phyloP scores from a whole-genome alignment of 106 monocot species.

The Dioscorea dumetorum region DNA sequence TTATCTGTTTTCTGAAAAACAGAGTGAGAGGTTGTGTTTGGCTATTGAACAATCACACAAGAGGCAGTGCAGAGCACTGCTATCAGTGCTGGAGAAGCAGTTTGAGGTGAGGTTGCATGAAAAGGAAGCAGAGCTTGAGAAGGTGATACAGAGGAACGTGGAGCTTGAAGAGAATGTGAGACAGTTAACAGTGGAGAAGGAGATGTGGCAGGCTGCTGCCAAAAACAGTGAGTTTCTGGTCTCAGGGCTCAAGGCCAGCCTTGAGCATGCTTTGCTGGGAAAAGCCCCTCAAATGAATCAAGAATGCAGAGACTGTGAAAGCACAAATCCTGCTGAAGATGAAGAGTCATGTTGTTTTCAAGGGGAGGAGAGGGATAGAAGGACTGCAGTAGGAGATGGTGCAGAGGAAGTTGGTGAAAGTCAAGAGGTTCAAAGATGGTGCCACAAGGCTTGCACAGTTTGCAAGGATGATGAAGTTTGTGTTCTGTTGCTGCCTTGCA shows the following conservation, averaged over 20 bases:
- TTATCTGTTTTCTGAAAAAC: not conserved
- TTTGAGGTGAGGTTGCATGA: conserved; percentile 9
- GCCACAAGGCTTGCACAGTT: conserved; percentile 6
- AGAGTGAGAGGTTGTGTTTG: conserved; percentile 23
- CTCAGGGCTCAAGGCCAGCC: conserved; percentile 9
- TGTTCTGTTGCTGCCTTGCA: conserved; percentile 28
- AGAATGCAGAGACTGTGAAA: conserved; percentile 17
- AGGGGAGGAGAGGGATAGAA: not conserved
- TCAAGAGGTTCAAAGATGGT: not conserved
- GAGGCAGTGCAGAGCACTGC: conserved; percentile 22
- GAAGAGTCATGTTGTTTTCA: conserved; percentile 5
- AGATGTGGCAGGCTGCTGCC: conserved; percentile 39
- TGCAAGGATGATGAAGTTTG: conserved; percentile 11
- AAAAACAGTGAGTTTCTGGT: conserved; percentile 28
- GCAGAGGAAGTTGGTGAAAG: not conserved
- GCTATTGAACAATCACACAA: conserved; percentile 25
- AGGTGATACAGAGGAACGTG: conserved; percentile 2
- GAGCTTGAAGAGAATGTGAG: conserved; percentile 37
- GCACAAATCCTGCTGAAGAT: conserved; percentile 9
- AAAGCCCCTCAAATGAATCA: not conserved
- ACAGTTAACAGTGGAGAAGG: conserved; percentile 25
- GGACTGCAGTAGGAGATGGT: not conserved
- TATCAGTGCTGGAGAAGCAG: conserved; percentile 10
- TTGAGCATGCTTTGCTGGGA: conserved; percentile 20
- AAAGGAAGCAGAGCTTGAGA: conserved; percentile 30